Evolutionary conservation across 495 filamentous ascomycete genomes (phyloP).

Genomic region (Talaromyces trachyspermus): DNA sequence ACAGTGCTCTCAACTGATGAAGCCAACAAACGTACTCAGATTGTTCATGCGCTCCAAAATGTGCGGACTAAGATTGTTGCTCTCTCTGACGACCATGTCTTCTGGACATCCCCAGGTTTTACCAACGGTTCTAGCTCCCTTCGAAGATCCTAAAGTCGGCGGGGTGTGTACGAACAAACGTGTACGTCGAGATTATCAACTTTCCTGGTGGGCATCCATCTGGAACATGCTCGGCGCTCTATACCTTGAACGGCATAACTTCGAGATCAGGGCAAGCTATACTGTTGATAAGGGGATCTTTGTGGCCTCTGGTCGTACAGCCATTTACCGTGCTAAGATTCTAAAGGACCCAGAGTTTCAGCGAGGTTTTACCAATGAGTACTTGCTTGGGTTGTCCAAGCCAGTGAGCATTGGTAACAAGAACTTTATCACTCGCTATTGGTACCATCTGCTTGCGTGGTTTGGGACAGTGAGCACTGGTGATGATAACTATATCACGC

Average conservation of each 20-base stretch:
- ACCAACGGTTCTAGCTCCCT: constrained; percentile 18
- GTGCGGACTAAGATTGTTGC: constrained; percentile 40
- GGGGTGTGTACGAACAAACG: constrained; percentile 44
- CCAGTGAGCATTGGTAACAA: constrained; percentile 36
- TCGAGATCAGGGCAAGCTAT: constrained; percentile 46
- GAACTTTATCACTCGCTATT: too few species aligned
- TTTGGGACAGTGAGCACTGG: constrained; percentile 26
- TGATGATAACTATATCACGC: constrained; percentile 65
- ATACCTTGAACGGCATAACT: constrained; percentile 51
- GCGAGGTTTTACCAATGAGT: constrained; percentile 49
- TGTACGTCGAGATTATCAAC: constrained; percentile 25
- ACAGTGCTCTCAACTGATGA: constrained; percentile 24
- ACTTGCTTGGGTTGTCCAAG: constrained; percentile 33
- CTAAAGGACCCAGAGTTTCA: constrained; percentile 37
- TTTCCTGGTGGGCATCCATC: constrained; percentile 23
- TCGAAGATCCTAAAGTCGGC: constrained; percentile 31
- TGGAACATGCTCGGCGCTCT: constrained; percentile 45
- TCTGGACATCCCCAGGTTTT: constrained; percentile 40
- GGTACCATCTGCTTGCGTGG: too few species aligned
- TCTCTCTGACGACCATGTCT: constrained; percentile 48
- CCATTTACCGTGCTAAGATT: constrained; percentile 39
- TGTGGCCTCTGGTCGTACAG: constrained; percentile 47
- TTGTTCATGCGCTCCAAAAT: constrained; percentile 32
- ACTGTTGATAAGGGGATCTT: constrained; percentile 48
- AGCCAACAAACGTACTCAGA: constrained; percentile 42